phyloP scores from a whole-genome alignment of 176 grass and related monocot species.

The Juncus inflexus region DNA sequence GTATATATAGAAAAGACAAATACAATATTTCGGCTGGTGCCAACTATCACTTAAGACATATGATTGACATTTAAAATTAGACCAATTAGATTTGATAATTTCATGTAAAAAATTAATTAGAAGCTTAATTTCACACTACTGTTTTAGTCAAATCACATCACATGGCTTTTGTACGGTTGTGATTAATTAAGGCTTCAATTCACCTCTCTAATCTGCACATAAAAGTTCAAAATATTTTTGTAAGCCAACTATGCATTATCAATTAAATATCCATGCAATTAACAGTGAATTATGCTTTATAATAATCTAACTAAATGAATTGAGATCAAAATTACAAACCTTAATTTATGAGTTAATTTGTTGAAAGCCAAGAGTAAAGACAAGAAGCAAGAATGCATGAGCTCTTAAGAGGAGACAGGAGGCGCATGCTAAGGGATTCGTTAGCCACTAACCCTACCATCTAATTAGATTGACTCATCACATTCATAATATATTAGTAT shows the following conservation, averaged over 20 bases:
- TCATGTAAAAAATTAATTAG: too few relatives aligned
- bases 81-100: too few relatives aligned
- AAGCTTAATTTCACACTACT: conserved; percentile 7
- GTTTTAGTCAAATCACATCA: conserved; percentile 27
- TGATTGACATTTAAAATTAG: too few relatives aligned
- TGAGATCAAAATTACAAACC: too few relatives aligned
- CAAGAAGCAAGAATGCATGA: neutral
- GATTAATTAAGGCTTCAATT: conserved; percentile 17
- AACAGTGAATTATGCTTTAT: too few relatives aligned
- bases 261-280: too few relatives aligned
- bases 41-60: too few relatives aligned
- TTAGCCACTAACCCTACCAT: conserved; percentile 3
- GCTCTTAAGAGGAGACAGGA: conserved; percentile 9
- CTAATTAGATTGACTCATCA: neutral
- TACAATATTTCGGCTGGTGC: too few relatives aligned
- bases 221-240: conserved; percentile 13
- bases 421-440: conserved; percentile 3
- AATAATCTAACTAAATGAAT: too few relatives aligned
- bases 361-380: neutral
- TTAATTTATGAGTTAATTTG: too few relatives aligned
- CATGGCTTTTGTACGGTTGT: neutral
- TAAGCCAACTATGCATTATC: too few relatives aligned
- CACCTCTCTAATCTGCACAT: neutral
- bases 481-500: neutral
- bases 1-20: too few relatives aligned